A percentile compares a stretch with the other conserved stretches of the same genome.
These are phyloP conservation scores for Chimonanthus salicifolius DNA, from an alignment of 164 flowering plant species.

Conservation along the genomic window DNA sequence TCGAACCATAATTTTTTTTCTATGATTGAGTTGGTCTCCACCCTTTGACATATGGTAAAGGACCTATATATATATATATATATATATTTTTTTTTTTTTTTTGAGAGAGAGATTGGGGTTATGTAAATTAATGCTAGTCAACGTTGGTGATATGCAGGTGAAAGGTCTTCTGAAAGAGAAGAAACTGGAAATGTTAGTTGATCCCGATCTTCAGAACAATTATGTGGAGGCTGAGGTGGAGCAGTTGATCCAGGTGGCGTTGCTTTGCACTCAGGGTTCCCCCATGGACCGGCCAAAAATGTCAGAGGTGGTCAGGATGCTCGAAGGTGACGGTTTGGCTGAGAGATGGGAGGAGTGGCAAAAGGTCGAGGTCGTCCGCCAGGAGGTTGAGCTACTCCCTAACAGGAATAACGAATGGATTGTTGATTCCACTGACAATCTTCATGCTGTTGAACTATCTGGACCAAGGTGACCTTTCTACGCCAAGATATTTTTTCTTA, in stretches of 20 bases:
- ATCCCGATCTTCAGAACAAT: slow-evolving; percentile 66
- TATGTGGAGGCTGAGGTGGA: slow-evolving; percentile 79
- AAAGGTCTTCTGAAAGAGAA: slow-evolving; percentile 88
- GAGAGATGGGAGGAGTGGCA: slow-evolving; percentile 96
- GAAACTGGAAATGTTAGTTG: slow-evolving; percentile 73
- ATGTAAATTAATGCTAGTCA: too few relatives aligned
- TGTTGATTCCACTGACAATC: slow-evolving; percentile 62
- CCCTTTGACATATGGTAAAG: too few relatives aligned
- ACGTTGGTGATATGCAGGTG: slow-evolving; percentile 40
- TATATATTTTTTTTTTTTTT: too few relatives aligned
- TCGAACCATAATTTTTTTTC: too few relatives aligned
- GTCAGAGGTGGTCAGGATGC: slow-evolving; percentile 95
- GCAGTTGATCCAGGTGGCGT: slow-evolving; percentile 80
- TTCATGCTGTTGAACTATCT: slow-evolving; percentile 71
- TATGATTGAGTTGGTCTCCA: too few relatives aligned
- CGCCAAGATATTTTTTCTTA: background rate
- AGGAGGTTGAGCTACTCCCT: slow-evolving; percentile 57
- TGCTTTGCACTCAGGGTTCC: slow-evolving; percentile 80
- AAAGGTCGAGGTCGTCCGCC: slow-evolving; percentile 71
- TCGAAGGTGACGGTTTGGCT: slow-evolving; percentile 87
- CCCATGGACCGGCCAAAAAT: slow-evolving; percentile 84
- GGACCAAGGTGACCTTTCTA: slow-evolving; percentile 67
- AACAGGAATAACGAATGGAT: slow-evolving; percentile 58
- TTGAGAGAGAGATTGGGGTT: too few relatives aligned
- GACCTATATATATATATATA: too few relatives aligned